A percentile compares a stretch with the other conserved stretches of the same genome.
Conservation (phyloP, 345 rosid species). For the Stellera chamaejasme region DNA sequence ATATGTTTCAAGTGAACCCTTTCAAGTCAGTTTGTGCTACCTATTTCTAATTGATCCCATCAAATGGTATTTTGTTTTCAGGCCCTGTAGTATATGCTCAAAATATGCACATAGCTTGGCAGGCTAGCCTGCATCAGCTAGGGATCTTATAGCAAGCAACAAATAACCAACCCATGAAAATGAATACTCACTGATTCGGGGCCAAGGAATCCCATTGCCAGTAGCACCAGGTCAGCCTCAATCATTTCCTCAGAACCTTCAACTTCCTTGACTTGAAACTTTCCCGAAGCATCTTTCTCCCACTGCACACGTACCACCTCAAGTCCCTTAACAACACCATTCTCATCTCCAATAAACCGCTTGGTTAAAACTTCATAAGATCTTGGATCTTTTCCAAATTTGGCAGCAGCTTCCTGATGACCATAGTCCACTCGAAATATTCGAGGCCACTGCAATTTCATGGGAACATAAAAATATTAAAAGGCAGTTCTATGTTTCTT, state of each 20-base stretch:
- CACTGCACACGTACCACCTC: conserved; percentile 64
- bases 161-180: too few relatives aligned
- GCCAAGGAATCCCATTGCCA: conserved; percentile 99
- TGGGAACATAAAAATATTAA: not conserved
- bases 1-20: not conserved
- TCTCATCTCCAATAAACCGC: conserved; percentile 78
- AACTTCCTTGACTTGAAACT: conserved; percentile 74
- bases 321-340: conserved; percentile 75
- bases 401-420: conserved; percentile 83
- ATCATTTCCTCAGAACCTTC: conserved; percentile 83
- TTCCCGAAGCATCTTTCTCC: conserved; percentile 92
- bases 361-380: conserved; percentile 88
- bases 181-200: conserved; percentile 70
- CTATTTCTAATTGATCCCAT: too few relatives aligned
- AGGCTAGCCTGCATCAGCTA: too few relatives aligned
- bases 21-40: too few relatives aligned
- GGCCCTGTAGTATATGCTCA: too few relatives aligned
- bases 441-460: conserved; percentile 83
- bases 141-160: too few relatives aligned
- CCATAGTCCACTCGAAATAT: conserved; percentile 92
- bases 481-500: not conserved
- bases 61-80: too few relatives aligned
- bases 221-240: conserved; percentile 77
- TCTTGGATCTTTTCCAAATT: conserved; percentile 93
- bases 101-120: too few relatives aligned